These are phyloP conservation scores for Oryza glumipatula DNA, from an alignment of 176 grass and related monocot genomes.

Conservation along the genomic window DNA sequence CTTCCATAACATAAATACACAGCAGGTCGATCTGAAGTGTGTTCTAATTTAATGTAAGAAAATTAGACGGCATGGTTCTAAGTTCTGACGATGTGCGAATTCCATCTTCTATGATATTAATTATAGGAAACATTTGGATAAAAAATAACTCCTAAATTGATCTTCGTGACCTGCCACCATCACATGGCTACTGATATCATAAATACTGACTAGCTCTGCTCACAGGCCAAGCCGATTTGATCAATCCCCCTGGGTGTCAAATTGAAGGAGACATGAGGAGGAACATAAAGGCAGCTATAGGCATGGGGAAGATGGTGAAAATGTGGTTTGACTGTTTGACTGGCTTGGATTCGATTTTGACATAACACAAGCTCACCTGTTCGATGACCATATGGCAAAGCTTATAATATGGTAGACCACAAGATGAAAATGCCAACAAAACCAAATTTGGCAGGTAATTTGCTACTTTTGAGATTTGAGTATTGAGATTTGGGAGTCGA, in stretches of 20 bases:
- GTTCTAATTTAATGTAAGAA: constrained; percentile 11
- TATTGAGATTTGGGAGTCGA: background rate
- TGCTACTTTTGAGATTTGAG: background rate
- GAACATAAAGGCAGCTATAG: background rate
- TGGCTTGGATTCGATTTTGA: background rate
- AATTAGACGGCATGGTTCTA: background rate
- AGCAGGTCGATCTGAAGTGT: constrained; percentile 1
- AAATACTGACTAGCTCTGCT: background rate
- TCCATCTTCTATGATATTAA: background rate
- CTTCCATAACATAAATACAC: background rate
- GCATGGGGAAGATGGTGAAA: background rate
- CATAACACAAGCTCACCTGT: background rate
- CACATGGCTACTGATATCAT: background rate
- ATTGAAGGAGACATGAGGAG: background rate
- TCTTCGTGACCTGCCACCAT: background rate
- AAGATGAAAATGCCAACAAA: background rate
- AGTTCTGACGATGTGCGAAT: background rate
- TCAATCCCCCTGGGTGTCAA: background rate
- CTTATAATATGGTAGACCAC: too few relatives aligned
- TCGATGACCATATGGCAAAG: too few relatives aligned
- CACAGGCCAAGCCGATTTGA: background rate
- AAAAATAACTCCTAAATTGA: background rate
- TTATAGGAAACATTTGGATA: too few relatives aligned
- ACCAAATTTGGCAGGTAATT: background rate
- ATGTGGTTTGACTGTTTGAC: background rate